Evolutionary conservation across 2,329 filamentous ascomycete species (phyloP).

Genomic region (Alternaria sp.): DNA sequence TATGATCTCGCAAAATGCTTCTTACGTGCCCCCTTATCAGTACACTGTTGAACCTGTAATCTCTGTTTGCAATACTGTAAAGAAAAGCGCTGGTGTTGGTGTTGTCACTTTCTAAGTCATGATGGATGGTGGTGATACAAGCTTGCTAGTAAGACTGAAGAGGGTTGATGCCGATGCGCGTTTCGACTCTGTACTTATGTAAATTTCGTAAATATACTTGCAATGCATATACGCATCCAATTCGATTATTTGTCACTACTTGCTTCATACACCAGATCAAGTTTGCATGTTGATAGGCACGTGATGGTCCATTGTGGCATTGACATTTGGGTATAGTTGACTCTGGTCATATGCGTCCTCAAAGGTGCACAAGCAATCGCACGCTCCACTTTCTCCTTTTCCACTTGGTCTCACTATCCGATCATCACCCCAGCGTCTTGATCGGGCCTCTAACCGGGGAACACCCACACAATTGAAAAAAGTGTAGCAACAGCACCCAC

Average conservation of each 20-base stretch:
- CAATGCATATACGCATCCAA: neutral
- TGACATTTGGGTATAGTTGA: slow-evolving; percentile 7
- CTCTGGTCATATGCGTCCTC: neutral
- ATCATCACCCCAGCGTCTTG: neutral
- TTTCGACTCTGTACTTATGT: slow-evolving; percentile 32
- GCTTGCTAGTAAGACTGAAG: neutral
- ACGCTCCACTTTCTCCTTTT: neutral
- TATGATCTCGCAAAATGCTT: slow-evolving; percentile 60
- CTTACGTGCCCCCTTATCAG: slow-evolving; percentile 62
- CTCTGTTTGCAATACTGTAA: slow-evolving; percentile 38
- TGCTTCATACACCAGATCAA: slow-evolving; percentile 1
- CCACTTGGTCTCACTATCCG: neutral
- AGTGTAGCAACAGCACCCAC: slow-evolving; percentile 25
- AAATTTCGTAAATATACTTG: slow-evolving; percentile 17
- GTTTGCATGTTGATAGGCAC: neutral
- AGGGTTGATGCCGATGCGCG: slow-evolving; percentile 8
- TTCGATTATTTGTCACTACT: slow-evolving; percentile 26
- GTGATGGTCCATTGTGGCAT: slow-evolving; percentile 3
- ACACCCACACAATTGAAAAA: slow-evolving; percentile 40
- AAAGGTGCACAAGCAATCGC: neutral
- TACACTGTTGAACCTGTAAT: slow-evolving; percentile 54
- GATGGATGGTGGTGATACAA: neutral
- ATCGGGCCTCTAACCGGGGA: slow-evolving; percentile 19
- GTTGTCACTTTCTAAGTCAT: slow-evolving; percentile 41
- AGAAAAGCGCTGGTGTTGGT: slow-evolving; percentile 43